These are phyloP conservation scores for Trypanosoma scelopori DNA, from an alignment of 208 protist species.

Conservation along the genomic window DNA sequence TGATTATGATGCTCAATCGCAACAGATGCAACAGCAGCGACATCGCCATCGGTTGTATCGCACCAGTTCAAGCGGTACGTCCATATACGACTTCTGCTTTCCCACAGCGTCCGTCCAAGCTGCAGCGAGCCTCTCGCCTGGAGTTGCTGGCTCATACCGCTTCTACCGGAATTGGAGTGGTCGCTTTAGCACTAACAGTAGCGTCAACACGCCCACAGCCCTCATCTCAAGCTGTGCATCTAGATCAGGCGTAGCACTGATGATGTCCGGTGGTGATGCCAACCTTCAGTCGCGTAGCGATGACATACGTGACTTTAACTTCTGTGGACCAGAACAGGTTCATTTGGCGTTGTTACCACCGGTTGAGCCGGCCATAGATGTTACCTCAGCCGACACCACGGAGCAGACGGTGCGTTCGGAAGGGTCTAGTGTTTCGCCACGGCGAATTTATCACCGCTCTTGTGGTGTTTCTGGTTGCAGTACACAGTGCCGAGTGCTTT, in stretches of 20 bases:
- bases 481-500: background rate
- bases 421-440: no score
- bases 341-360: no score
- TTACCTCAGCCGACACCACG: no score
- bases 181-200: background rate
- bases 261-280: background rate
- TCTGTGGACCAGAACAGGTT: background rate
- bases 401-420: no score
- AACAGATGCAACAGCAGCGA: background rate
- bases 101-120: background rate
- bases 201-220: constrained; percentile 12
- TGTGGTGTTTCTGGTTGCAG: background rate
- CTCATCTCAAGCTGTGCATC: constrained; percentile 5
- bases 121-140: background rate
- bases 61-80: background rate
- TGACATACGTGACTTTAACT: background rate
- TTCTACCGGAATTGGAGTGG: constrained; percentile 3
- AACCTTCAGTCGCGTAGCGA: background rate
- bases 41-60: background rate
- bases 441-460: no score
- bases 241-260: background rate
- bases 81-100: constrained; percentile 2
- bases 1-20: background rate
- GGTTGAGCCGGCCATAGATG: no score
- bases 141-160: background rate